Percentiles rank a stretch among this genome's conserved stretches.
Evolutionary conservation across 1,284 basidiomycete genomes (phyloP).

Genomic region (Wolfiporia cocos): DNA sequence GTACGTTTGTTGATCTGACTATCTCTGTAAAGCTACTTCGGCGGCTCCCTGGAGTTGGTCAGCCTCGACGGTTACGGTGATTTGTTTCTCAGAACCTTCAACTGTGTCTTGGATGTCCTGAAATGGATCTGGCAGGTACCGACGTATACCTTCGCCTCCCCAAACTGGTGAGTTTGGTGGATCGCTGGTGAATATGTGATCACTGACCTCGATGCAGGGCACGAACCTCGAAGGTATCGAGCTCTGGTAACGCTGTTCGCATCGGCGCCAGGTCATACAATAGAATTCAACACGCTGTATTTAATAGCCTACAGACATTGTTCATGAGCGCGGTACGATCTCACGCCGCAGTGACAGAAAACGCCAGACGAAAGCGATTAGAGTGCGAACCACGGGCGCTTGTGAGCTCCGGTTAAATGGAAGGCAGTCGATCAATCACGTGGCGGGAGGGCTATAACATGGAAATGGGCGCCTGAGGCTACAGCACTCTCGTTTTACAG

Average conservation of each 20-base stretch:
- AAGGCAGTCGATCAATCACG: slow-evolving; percentile 14
- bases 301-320: too few species aligned
- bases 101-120: too few species aligned
- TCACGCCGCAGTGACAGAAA: too few species aligned
- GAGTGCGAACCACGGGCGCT: too few species aligned
- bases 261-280: too few species aligned
- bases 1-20: not conserved
- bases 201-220: slow-evolving; percentile 39
- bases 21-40: slow-evolving; percentile 54
- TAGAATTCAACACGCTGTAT: too few species aligned
- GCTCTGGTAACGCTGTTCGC: slow-evolving; percentile 40
- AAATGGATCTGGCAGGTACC: slow-evolving; percentile 50
- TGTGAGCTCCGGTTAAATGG: too few species aligned
- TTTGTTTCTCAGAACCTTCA: too few species aligned
- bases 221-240: slow-evolving; percentile 82
- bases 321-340: too few species aligned
- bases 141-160: slow-evolving; percentile 79
- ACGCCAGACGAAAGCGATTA: too few species aligned
- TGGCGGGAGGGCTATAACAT: slow-evolving; percentile 8
- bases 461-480: slow-evolving; percentile 1
- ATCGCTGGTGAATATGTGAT: not conserved
- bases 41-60: slow-evolving; percentile 76
- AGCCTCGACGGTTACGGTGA: slow-evolving; percentile 80
- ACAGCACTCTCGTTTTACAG: slow-evolving; percentile 5
- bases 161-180: slow-evolving; percentile 54